phyloP scores from a whole-genome alignment of 176 grass and related monocot genomes.

The Zoysia japonica region DNA sequence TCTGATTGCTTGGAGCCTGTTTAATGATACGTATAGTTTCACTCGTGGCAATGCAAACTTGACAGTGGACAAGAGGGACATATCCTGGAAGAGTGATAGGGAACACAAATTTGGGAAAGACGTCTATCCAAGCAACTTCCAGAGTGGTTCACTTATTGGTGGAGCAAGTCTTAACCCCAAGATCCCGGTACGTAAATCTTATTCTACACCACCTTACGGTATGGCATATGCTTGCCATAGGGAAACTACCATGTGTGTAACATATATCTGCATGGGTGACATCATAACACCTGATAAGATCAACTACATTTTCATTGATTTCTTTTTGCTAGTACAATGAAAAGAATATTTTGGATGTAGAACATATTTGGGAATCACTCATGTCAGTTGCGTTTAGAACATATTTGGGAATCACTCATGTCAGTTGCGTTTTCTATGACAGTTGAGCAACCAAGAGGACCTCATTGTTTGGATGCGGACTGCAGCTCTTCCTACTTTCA shows the following conservation, averaged over 20 bases:
- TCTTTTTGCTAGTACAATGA: slow-evolving; percentile 30
- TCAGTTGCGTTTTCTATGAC: slow-evolving; percentile 29
- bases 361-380: not conserved
- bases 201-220: not conserved
- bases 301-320: slow-evolving; percentile 18
- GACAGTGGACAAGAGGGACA: slow-evolving; percentile 79
- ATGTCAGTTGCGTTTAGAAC: no score
- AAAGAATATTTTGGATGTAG: not conserved
- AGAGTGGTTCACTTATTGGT: slow-evolving; percentile 75
- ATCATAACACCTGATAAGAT: slow-evolving; percentile 11
- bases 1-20: slow-evolving; percentile 97
- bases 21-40: slow-evolving; percentile 95
- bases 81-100: slow-evolving; percentile 99
- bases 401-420: slow-evolving; percentile 16
- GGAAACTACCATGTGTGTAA: not conserved
- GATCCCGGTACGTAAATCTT: slow-evolving; percentile 58
- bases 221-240: slow-evolving; percentile 19
- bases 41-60: slow-evolving; percentile 48
- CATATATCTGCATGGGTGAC: not conserved
- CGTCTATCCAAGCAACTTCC: slow-evolving; percentile 91
- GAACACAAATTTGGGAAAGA: slow-evolving; percentile 94
- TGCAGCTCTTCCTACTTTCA: slow-evolving; percentile 88
- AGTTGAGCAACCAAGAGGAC: slow-evolving; percentile 86
- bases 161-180: slow-evolving; percentile 52
- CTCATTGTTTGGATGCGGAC: slow-evolving; percentile 94